A percentile compares a stretch with the other conserved stretches of the same genome.
Conservation (phyloP, 1,284 basidiomycete genomes). For the Cutaneotrichosporon daszewskae region DNA sequence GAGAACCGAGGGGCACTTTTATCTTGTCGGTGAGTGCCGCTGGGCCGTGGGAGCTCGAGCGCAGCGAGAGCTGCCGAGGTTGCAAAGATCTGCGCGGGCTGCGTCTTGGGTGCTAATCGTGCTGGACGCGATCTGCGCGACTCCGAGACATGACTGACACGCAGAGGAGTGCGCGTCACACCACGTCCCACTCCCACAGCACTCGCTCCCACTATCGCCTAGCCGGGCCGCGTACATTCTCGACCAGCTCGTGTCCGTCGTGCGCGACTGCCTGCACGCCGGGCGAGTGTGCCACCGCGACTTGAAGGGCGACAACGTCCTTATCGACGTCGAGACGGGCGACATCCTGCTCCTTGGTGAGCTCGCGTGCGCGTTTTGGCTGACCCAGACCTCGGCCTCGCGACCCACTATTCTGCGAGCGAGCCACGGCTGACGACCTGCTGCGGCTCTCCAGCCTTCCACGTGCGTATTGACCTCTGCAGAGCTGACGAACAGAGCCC, state of each 20-base stretch:
- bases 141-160: neutral
- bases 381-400: constrained; percentile 52
- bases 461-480: constrained; percentile 24
- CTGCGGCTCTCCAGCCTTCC: constrained; percentile 53
- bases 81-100: too few species aligned
- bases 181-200: constrained; percentile 29
- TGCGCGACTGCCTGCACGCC: constrained; percentile 52
- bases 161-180: constrained; percentile 33
- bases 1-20: constrained; percentile 54
- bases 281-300: constrained; percentile 55
- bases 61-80: too few species aligned
- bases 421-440: constrained; percentile 55
- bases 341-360: constrained; percentile 48
- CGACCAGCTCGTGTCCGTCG: constrained; percentile 53
- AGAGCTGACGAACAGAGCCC: constrained; percentile 45
- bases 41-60: neutral
- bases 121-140: too few species aligned
- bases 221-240: constrained; percentile 52
- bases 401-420: constrained; percentile 54
- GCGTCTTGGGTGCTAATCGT: too few species aligned
- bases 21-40: constrained; percentile 50
- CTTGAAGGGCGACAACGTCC: constrained; percentile 51
- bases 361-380: neutral
- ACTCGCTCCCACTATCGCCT: constrained; percentile 42
- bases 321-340: constrained; percentile 41